Evolutionary conservation across 2,329 filamentous ascomycete genomes (phyloP).

Genomic region (Cercospora zeina): DNA sequence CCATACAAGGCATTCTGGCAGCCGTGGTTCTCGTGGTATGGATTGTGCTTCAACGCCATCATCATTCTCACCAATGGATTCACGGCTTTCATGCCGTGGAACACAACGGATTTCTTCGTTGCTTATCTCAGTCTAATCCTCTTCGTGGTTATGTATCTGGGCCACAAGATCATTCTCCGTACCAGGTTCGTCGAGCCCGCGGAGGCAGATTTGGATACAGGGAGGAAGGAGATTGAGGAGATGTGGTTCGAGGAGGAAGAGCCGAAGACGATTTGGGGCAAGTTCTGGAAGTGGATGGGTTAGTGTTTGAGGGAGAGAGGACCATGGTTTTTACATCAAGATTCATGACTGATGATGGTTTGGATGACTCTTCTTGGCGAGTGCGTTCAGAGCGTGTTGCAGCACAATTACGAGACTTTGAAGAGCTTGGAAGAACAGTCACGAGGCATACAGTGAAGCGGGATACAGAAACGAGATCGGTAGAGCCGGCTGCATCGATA

Average conservation of each 20-base stretch:
- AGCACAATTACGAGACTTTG: background rate
- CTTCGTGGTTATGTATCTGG: slow-evolving; percentile 67
- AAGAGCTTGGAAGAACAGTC: background rate
- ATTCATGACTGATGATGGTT: background rate
- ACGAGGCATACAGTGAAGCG: background rate
- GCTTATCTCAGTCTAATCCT: slow-evolving; percentile 71
- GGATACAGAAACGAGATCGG: background rate
- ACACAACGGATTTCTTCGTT: slow-evolving; percentile 69
- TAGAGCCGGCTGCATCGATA: background rate
- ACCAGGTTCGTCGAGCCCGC: slow-evolving; percentile 44
- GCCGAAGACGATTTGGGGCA: slow-evolving; percentile 39
- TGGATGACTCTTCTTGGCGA: background rate
- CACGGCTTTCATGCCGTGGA: slow-evolving; percentile 72
- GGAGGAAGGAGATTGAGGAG: slow-evolving; percentile 43
- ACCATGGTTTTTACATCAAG: background rate
- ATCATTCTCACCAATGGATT: slow-evolving; percentile 79
- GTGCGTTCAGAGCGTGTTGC: background rate
- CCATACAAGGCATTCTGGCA: slow-evolving; percentile 69
- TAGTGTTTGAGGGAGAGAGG: background rate
- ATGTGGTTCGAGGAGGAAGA: slow-evolving; percentile 38
- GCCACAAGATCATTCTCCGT: slow-evolving; percentile 66
- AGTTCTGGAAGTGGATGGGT: slow-evolving; percentile 38
- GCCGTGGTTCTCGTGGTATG: slow-evolving; percentile 71
- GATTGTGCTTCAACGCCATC: slow-evolving; percentile 61
- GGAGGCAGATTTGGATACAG: slow-evolving; percentile 48